Evolutionary conservation across 2,329 filamentous ascomycete genomes (phyloP).

Genomic region (Grosmannia penicillata): DNA sequence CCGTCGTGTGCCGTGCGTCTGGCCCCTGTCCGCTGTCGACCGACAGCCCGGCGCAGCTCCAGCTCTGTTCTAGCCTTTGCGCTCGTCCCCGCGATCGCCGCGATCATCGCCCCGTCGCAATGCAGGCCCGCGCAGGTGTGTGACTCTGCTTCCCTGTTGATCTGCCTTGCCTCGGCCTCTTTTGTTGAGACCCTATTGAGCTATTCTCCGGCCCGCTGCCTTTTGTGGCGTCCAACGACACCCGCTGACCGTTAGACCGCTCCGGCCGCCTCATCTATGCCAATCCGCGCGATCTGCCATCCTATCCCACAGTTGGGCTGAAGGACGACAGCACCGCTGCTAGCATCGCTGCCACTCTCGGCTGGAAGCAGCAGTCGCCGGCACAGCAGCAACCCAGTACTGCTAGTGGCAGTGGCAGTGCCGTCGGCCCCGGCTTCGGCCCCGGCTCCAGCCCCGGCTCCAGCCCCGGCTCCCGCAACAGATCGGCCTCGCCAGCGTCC

Average conservation of each 20-base stretch:
- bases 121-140: too few species aligned
- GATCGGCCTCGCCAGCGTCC: too few species aligned
- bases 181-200: too few species aligned
- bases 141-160: too few species aligned
- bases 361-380: conserved; percentile 27
- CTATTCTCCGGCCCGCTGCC: neutral
- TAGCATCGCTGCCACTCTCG: conserved; percentile 58
- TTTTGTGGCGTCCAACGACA: neutral
- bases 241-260: neutral
- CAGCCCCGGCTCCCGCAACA: too few species aligned
- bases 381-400: neutral
- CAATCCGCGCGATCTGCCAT: conserved; percentile 56
- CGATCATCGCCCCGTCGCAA: too few species aligned
- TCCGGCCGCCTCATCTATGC: conserved; percentile 50
- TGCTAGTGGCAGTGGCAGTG: neutral
- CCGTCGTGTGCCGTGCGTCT: too few species aligned
- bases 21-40: too few species aligned
- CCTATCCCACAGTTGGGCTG: conserved; percentile 55
- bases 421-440: conserved; percentile 12
- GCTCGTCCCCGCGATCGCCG: too few species aligned
- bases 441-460: conserved; percentile 41
- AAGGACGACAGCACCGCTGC: conserved; percentile 44
- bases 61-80: too few species aligned
- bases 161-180: too few species aligned
- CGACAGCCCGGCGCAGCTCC: too few species aligned